Conservation (phyloP, 257 asterid species). For the Craterostigma plantagineum region DNA sequence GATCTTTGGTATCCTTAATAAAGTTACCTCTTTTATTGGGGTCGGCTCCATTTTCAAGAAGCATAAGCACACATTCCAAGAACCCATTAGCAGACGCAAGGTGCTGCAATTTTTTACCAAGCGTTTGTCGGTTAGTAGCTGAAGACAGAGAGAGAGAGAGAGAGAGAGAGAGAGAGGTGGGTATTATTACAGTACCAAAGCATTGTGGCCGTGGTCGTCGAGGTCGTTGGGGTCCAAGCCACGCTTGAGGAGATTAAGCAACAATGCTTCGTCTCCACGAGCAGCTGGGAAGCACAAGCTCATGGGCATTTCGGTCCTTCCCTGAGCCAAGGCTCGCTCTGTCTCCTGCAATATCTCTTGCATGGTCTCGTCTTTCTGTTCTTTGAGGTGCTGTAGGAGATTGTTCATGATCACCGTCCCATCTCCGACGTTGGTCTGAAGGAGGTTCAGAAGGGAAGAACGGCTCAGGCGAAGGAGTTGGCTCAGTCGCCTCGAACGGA, state of each 20-base stretch:
- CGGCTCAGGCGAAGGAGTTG: conserved; percentile 72
- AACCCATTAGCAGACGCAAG: too few species aligned
- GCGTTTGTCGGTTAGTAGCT: too few species aligned
- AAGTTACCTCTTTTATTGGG: too few species aligned
- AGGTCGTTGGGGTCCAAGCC: conserved; percentile 82
- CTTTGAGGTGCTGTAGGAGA: conserved; percentile 86
- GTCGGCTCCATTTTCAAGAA: too few species aligned
- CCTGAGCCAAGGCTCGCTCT: conserved; percentile 78
- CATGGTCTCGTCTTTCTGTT: conserved; percentile 59
- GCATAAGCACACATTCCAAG: too few species aligned
- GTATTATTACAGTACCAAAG: conserved; percentile 39
- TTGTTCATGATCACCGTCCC: conserved; percentile 78
- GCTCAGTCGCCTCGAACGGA: conserved; percentile 55
- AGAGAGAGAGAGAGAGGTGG: too few species aligned
- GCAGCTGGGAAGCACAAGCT: conserved; percentile 75
- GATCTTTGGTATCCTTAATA: too few species aligned
- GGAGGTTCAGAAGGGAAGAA: conserved; percentile 50
- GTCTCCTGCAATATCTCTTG: conserved; percentile 64
- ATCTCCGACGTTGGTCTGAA: conserved; percentile 83
- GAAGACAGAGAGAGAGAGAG: too few species aligned
- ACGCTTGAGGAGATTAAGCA: conserved; percentile 72
- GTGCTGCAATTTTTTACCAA: too few species aligned
- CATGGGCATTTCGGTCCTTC: conserved; percentile 86
- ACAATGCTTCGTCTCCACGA: conserved; percentile 70
- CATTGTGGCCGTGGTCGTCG: conserved; percentile 59